These are phyloP conservation scores for Schizothecium vesticola DNA, from an alignment of 495 filamentous ascomycete species.

Conservation along the genomic window DNA sequence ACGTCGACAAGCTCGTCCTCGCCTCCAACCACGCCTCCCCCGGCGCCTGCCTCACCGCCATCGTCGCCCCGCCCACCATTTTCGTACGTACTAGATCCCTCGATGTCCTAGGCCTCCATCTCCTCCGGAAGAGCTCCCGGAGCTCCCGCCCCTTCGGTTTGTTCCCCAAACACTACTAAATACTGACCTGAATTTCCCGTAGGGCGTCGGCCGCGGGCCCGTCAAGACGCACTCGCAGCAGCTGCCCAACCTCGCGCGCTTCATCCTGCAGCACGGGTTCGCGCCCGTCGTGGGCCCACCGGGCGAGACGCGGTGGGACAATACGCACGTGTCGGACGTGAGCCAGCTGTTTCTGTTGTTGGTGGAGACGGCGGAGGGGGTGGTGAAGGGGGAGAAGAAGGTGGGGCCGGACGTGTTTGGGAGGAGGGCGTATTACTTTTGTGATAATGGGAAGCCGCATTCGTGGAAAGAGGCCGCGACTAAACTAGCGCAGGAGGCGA, in stretches of 20 bases:
- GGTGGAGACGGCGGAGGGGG: constrained; percentile 53
- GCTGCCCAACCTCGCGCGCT: constrained; percentile 51
- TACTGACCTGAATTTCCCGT: too few species aligned
- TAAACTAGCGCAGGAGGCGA: constrained; percentile 54
- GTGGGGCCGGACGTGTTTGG: constrained; percentile 61
- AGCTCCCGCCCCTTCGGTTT: too few species aligned
- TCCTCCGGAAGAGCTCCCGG: too few species aligned
- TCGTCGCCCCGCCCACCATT: constrained; percentile 76
- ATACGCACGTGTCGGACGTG: constrained; percentile 70
- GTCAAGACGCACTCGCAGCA: constrained; percentile 64
- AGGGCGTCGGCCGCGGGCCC: constrained; percentile 66
- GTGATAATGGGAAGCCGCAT: constrained; percentile 60
- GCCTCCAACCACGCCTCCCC: constrained; percentile 35
- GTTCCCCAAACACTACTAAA: too few species aligned
- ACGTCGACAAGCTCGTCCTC: constrained; percentile 44
- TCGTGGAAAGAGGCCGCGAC: constrained; percentile 63
- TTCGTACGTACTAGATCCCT: too few species aligned
- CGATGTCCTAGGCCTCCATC: too few species aligned
- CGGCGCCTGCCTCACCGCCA: constrained; percentile 53
- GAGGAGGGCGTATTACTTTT: constrained; percentile 67
- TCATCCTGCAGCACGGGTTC: constrained; percentile 55
- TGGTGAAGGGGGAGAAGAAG: constrained; percentile 23
- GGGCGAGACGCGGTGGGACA: constrained; percentile 66
- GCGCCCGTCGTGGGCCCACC: constrained; percentile 54
- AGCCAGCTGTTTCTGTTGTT: constrained; percentile 58